Percentiles rank a stretch among this genome's conserved stretches.
These are phyloP conservation scores for Suillus sp. DNA, from an alignment of 768 basidiomycete genomes.

Conservation along the genomic window DNA sequence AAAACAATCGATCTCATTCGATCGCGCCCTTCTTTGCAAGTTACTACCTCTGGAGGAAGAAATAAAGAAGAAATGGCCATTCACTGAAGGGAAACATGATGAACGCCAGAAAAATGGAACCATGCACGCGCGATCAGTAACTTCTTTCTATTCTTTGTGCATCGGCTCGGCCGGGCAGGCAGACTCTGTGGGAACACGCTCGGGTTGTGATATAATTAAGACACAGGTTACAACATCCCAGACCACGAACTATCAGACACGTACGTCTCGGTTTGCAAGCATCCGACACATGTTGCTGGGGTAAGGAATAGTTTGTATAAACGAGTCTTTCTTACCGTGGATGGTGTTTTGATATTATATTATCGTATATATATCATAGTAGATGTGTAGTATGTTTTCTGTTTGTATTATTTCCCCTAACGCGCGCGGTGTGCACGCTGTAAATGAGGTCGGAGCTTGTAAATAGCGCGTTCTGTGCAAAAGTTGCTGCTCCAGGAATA, in stretches of 20 bases:
- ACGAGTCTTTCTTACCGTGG: neutral
- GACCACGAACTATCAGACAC: constrained; percentile 10
- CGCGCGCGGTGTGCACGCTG: neutral
- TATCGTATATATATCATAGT: neutral
- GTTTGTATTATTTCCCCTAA: neutral
- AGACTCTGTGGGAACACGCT: constrained; percentile 15
- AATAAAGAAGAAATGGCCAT: constrained; percentile 51
- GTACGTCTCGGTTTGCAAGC: constrained; percentile 27
- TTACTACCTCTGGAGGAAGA: constrained; percentile 56
- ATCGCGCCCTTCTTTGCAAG: constrained; percentile 45
- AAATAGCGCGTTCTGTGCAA: neutral
- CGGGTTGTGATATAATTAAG: constrained; percentile 26
- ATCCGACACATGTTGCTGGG: constrained; percentile 25
- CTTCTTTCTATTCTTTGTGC: constrained; percentile 9
- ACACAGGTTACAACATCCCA: constrained; percentile 17
- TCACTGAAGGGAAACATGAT: constrained; percentile 27
- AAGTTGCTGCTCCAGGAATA: neutral
- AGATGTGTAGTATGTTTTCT: neutral
- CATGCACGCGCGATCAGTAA: constrained; percentile 12
- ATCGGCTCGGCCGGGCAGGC: constrained; percentile 25
- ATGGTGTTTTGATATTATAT: neutral
- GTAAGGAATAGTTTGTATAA: constrained; percentile 25
- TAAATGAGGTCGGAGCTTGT: constrained; percentile 2
- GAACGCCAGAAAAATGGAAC: constrained; percentile 16
- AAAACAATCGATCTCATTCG: constrained; percentile 35